These are phyloP conservation scores for Orychophragmus violaceus DNA, from an alignment of 345 rosid genomes.

Conservation along the genomic window DNA sequence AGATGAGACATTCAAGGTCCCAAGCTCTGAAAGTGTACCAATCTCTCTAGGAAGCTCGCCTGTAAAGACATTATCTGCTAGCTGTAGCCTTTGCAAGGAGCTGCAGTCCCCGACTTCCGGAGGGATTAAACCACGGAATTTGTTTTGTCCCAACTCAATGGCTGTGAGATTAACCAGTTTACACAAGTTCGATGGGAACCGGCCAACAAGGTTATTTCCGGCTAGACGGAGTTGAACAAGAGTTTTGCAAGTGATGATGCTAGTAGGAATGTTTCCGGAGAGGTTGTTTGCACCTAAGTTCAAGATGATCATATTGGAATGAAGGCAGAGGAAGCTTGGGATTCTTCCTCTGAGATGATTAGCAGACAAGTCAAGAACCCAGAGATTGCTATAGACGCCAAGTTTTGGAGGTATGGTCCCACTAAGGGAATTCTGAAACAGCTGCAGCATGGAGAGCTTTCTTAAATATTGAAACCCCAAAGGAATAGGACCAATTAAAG, in stretches of 20 bases:
- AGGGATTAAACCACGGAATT: conserved; percentile 59
- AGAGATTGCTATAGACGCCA: conserved; percentile 55
- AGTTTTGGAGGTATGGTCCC: conserved; percentile 68
- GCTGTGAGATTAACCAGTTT: conserved; percentile 54
- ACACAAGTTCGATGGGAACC: conserved; percentile 62
- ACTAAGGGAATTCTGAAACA: conserved; percentile 56
- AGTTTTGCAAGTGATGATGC: conserved; percentile 49
- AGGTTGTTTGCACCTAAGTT: conserved; percentile 67
- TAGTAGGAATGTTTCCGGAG: conserved; percentile 55
- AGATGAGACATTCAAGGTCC: conserved; percentile 63
- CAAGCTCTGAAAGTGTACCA: conserved; percentile 62
- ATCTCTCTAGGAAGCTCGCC: conserved; percentile 67
- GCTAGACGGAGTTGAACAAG: conserved; percentile 57
- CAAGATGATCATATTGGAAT: conserved; percentile 44
- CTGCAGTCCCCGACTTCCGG: conserved; percentile 54
- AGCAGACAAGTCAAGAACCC: conserved; percentile 71
- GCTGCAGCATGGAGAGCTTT: conserved; percentile 55
- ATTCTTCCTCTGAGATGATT: conserved; percentile 59
- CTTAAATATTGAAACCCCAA: conserved; percentile 58
- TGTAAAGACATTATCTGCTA: conserved; percentile 50
- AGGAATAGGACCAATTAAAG: conserved; percentile 62
- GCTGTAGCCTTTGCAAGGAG: conserved; percentile 58
- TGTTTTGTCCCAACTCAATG: conserved; percentile 61
- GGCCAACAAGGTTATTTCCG: conserved; percentile 52
- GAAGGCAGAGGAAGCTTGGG: conserved; percentile 55